phyloP scores from a whole-genome alignment of 371 early-diverging fungal species.

The Mucor indicus region DNA sequence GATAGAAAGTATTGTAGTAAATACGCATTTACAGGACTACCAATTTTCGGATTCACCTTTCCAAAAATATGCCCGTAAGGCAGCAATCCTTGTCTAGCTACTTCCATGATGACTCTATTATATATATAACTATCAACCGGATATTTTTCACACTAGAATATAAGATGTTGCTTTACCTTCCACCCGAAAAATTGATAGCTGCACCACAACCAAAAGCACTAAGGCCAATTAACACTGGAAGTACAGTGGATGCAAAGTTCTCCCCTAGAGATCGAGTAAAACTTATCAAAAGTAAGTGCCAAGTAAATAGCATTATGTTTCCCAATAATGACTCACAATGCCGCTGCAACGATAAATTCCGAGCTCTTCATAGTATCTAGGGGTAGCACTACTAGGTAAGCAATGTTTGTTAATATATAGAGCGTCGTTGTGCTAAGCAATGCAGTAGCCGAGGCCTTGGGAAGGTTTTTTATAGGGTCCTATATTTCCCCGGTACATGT shows the following conservation, averaged over 20 bases:
- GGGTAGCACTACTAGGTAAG: slow-evolving; percentile 36
- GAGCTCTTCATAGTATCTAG: slow-evolving; percentile 32
- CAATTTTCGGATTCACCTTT: slow-evolving; percentile 26
- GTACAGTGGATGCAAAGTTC: slow-evolving; percentile 31
- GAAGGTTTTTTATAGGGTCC: slow-evolving; percentile 40
- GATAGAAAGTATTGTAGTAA: slow-evolving; percentile 33
- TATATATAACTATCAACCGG: background rate
- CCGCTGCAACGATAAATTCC: slow-evolving; percentile 39
- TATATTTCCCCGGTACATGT: background rate
- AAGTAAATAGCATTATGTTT: background rate
- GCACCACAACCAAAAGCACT: slow-evolving; percentile 39
- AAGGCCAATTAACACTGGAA: slow-evolving; percentile 37
- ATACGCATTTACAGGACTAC: slow-evolving; percentile 39
- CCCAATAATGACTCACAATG: slow-evolving; percentile 24
- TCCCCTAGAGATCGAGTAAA: slow-evolving; percentile 36
- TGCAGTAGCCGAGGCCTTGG: slow-evolving; percentile 33
- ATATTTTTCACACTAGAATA: background rate
- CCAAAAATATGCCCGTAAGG: slow-evolving; percentile 42
- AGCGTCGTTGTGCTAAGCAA: slow-evolving; percentile 24
- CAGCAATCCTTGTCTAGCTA: slow-evolving; percentile 32
- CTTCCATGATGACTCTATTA: slow-evolving; percentile 37
- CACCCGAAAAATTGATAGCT: slow-evolving; percentile 27
- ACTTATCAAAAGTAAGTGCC: slow-evolving; percentile 5
- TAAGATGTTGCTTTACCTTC: slow-evolving; percentile 12
- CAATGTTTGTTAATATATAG: slow-evolving; percentile 36